Evolutionary conservation across 2,329 filamentous ascomycete species (phyloP), one percentile per base, ranked within the genome.

Genomic region (Sporothrix pseudoabietina): DNA sequence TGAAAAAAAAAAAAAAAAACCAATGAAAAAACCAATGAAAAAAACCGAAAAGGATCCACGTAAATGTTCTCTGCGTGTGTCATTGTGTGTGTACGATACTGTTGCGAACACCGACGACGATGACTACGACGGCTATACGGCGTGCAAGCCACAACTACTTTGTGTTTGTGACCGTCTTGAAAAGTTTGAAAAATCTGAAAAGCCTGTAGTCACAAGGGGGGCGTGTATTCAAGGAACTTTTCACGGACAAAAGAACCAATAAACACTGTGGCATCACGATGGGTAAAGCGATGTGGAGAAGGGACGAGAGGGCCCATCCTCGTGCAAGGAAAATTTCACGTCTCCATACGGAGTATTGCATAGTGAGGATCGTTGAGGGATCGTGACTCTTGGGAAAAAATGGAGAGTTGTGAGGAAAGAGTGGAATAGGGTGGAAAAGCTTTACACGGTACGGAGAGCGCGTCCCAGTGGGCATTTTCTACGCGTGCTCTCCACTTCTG

Each of bases 311-410:
- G 52, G 30, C 12, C 39, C 22, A 19, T 66, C 39, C 41, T 44
- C n/a, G 39, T 66, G 61, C 61, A 66, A 66, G 19, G 39, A 26
- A 30, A 30, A 41, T 30, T 47, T 26, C 12, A 19, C 12, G 5
- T 49, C 14, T 19, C 12, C 61, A 10, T 65, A n/a, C n/a, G n/a
- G n/a, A n/a, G n/a, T n/a, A 65, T 16, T 47, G n/a, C 61, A 66
- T 41, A 1, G 35, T 44, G n/a, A n/a, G 49, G 49, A 52, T 55
- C 8, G 22, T 5, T 30, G 52, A 55, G 52, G 8, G 39, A 66
- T 66, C 61, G 61, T 47, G 61, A 66, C n/a, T 66, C 61, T 66
- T 16, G 41, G n/a, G 26, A 54, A 52, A 35, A 57, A 57, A 68
- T 12, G 30, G 26, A 32, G 7, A n/a, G 49, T n/a, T 16, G 1